These are phyloP conservation scores for Cordia subcordata DNA, from an alignment of 257 asterid species.

Conservation along the genomic window DNA sequence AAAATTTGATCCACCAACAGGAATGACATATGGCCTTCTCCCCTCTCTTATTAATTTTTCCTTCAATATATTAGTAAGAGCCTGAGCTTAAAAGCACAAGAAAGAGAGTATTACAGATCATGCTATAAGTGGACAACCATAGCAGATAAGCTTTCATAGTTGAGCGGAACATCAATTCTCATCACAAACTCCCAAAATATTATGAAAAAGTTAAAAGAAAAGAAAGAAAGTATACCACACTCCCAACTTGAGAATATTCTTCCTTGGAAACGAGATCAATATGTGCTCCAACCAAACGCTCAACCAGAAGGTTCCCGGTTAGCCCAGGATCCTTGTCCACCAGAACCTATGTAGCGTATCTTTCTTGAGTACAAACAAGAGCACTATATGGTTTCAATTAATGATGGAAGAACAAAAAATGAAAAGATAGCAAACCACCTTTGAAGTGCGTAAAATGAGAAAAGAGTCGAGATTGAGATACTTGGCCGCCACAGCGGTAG, in stretches of 20 bases:
- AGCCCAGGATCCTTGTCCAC: constrained; percentile 91
- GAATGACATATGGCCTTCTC: constrained; percentile 88
- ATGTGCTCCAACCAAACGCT: constrained; percentile 96
- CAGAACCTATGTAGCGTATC: constrained; percentile 46
- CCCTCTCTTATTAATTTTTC: constrained; percentile 78
- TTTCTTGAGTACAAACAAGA: constrained; percentile 9
- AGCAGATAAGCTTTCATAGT: too few species aligned
- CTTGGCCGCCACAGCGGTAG: constrained; percentile 95
- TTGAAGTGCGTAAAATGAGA: constrained; percentile 89
- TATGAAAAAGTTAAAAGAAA: constrained; percentile 4
- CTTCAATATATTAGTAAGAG: constrained; percentile 69
- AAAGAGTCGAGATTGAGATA: constrained; percentile 82
- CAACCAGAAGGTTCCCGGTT: constrained; percentile 94
- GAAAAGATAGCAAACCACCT: constrained; percentile 52
- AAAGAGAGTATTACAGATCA: constrained; percentile 6
- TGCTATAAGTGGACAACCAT: not conserved
- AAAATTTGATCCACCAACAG: constrained; percentile 97
- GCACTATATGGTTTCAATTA: constrained; percentile 1
- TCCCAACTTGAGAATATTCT: constrained; percentile 81
- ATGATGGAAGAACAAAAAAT: not conserved
- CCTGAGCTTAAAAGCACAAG: constrained; percentile 38
- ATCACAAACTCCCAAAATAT: not conserved
- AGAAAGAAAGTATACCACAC: constrained; percentile 45
- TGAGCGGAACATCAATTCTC: too few species aligned
- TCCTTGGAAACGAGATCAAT: constrained; percentile 90